Evolutionary conservation across 108 stramenopile species (phyloP), one percentile per base, ranked within the genome.

Genomic region (Cyclotella atomus): DNA sequence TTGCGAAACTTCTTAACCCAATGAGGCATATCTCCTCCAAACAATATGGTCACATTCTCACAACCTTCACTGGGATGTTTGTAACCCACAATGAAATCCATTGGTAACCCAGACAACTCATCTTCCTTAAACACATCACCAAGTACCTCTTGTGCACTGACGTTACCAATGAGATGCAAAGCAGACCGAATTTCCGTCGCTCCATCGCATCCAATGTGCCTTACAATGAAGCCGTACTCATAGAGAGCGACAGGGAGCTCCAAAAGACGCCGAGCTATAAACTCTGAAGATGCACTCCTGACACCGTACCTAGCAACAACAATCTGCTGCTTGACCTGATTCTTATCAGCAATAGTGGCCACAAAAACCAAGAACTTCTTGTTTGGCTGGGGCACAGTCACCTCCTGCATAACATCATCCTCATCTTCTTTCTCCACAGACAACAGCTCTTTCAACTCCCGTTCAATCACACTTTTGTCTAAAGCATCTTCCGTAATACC

Each of bases 21-120:
- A 49, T 49, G 47, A 49, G 47, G 47, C 47, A 49, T 49, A 49
- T 49, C 47, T n/a, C 47, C n/a, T 49, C 16, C 47, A 19, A 49
- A 49, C 4, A 49, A 19, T 17, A 49, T 49, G 9, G 4, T 4
- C 4, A 49, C n/a, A 17, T 49, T 10, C n/a, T 49, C 47, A 49
- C 47, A 49, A n/a, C 16, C 47, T 4, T 9, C 16, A n/a, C 47
- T 49, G 4, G 47, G 47, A 17, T 49, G 47, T 10, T n/a, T 10
- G 47, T 49, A 49, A n/a, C 16, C 47, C 4, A 49, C 47, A 12
- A 17, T 9, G 47, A 49, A 10, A 17, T 49, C n/a, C n/a, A 49
- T 17, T 4, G 9, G 9, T 4, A 49, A 19, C 9, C n/a, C 47
- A n/a, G 4, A 4, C n/a, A 49, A 19, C n/a, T 49, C n/a, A n/a